phyloP scores from a whole-genome alignment of 108 stramenopile genomes.

The Skeletonema menzelii region DNA sequence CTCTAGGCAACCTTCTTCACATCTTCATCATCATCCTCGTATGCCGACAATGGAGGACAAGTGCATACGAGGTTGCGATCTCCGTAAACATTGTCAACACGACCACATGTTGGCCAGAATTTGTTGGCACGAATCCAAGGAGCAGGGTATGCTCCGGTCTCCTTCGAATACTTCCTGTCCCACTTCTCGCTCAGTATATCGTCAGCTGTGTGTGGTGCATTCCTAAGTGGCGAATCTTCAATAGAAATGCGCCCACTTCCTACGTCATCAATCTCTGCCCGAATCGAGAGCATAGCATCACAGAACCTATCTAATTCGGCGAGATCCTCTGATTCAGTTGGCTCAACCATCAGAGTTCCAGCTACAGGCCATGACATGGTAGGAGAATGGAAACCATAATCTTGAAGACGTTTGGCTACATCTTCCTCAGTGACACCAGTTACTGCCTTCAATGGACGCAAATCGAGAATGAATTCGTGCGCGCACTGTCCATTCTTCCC shows the following conservation, averaged over 20 bases:
- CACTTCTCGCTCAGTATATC: slow-evolving; percentile 86
- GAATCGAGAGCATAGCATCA: slow-evolving; percentile 97
- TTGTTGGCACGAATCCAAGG: slow-evolving; percentile 95
- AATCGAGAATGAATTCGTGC: slow-evolving; percentile 99
- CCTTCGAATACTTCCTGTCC: slow-evolving; percentile 88
- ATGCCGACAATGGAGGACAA: slow-evolving; percentile 92
- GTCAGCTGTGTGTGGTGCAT: slow-evolving; percentile 97
- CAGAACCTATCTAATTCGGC: slow-evolving; percentile 97
- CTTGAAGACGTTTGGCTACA: slow-evolving; percentile 95
- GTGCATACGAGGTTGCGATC: slow-evolving; percentile 98
- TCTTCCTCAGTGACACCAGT: slow-evolving; percentile 96
- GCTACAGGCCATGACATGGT: slow-evolving; percentile 99
- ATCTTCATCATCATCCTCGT: slow-evolving; percentile 78
- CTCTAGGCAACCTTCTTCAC: slow-evolving; percentile 69
- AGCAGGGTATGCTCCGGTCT: slow-evolving; percentile 93
- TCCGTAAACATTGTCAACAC: slow-evolving; percentile 97
- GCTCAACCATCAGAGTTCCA: slow-evolving; percentile 99
- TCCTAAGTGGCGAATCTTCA: slow-evolving; percentile 91
- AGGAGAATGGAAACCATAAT: slow-evolving; percentile 99
- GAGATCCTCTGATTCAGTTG: slow-evolving; percentile 97
- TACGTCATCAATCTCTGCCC: slow-evolving; percentile 97
- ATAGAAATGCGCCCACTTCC: slow-evolving; percentile 83
- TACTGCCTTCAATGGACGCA: slow-evolving; percentile 92
- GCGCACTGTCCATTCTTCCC: slow-evolving; percentile 98
- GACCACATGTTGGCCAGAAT: slow-evolving; percentile 98